Conservation (phyloP, 768 basidiomycete genomes). For the Mycena latifolia region DNA sequence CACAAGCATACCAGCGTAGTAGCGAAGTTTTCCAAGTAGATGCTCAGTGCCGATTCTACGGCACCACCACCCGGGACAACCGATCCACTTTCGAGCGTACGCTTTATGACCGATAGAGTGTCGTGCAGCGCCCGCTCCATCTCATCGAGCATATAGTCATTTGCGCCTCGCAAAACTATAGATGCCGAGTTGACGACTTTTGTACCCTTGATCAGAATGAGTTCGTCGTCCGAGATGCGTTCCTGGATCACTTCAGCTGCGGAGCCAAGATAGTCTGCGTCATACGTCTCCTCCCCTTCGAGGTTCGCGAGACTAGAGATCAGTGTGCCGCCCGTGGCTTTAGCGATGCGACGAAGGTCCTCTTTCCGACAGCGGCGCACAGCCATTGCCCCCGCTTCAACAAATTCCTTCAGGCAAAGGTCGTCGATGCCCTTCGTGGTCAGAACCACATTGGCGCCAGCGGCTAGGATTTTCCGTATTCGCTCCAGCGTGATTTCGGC, state of each 20-base stretch:
- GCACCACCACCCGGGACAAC: slow-evolving; percentile 99
- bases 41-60: slow-evolving; percentile 95
- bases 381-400: slow-evolving; percentile 99
- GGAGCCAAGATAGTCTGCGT: slow-evolving; percentile 88
- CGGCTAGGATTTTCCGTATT: slow-evolving; percentile 93
- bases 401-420: slow-evolving; percentile 97
- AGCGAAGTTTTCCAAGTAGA: slow-evolving; percentile 99
- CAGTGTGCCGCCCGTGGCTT: slow-evolving; percentile 94
- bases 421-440: slow-evolving; percentile 99
- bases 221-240: slow-evolving; percentile 97
- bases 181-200: slow-evolving; percentile 95
- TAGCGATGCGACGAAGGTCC: slow-evolving; percentile 96
- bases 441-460: slow-evolving; percentile 96
- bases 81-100: slow-evolving; percentile 94
- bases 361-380: slow-evolving; percentile 98
- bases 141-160: slow-evolving; percentile 99
- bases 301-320: slow-evolving; percentile 95
- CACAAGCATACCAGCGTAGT: slow-evolving; percentile 95
- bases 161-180: slow-evolving; percentile 95
- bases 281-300: slow-evolving; percentile 98
- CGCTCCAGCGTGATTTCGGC: slow-evolving; percentile 96
- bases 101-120: slow-evolving; percentile 94
- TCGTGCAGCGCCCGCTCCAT: slow-evolving; percentile 99
- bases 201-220: slow-evolving; percentile 97
- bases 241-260: slow-evolving; percentile 98